Conservation (phyloP, 108 stramenopile genomes). For the Skeletonema marinoi region DNA sequence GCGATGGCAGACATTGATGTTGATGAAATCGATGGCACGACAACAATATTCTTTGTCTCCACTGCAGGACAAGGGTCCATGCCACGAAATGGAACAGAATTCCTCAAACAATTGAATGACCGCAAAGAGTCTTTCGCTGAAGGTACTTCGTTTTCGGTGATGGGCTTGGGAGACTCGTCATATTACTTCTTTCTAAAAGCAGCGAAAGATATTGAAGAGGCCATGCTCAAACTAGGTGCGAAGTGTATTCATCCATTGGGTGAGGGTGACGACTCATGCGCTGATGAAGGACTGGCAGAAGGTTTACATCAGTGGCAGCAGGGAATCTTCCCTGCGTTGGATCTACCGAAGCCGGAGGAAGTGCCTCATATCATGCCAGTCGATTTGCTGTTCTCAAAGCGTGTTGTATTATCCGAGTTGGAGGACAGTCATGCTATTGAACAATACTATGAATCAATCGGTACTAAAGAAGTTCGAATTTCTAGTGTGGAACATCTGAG, state of each 20-base stretch:
- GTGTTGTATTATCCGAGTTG: conserved; percentile 38
- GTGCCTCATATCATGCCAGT: conserved; percentile 64
- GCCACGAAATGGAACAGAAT: conserved; percentile 60
- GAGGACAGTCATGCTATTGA: conserved; percentile 42
- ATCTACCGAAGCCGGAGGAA: conserved; percentile 52
- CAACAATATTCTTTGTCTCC: conserved; percentile 60
- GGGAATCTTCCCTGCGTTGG: conserved; percentile 54
- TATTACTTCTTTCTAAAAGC: conserved; percentile 72
- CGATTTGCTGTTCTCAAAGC: conserved; percentile 49
- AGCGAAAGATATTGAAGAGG: conserved; percentile 48
- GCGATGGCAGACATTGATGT: conserved; percentile 60
- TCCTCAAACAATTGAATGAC: conserved; percentile 48
- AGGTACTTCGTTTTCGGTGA: conserved; percentile 55
- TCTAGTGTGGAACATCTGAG: conserved; percentile 43
- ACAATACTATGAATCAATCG: conserved; percentile 48
- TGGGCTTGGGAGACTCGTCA: conserved; percentile 61
- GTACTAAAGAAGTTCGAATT: conserved; percentile 31
- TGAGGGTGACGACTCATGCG: conserved; percentile 55
- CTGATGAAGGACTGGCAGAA: conserved; percentile 58
- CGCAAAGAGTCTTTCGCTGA: conserved; percentile 54
- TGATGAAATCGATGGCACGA: conserved; percentile 60
- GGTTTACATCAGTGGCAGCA: conserved; percentile 63
- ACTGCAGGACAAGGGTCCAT: conserved; percentile 69
- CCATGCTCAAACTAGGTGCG: conserved; percentile 60
- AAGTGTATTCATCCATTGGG: conserved; percentile 45